phyloP scores from a whole-genome alignment of 345 rosid species.

The Aethionema arabicum region DNA sequence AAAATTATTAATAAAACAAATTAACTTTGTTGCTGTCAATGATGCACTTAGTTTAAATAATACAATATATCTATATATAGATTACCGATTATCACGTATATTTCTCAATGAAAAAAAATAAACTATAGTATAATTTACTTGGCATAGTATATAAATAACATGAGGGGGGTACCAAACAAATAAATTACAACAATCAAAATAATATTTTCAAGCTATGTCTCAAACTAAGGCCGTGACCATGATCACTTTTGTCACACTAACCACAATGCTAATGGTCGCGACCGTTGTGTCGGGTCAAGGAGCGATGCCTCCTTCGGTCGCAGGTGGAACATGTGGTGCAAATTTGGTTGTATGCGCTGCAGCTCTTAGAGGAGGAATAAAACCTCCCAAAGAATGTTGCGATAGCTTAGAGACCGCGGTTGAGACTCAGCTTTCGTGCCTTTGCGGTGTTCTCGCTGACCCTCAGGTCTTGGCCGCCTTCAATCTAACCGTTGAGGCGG shows the following conservation, averaged over 20 bases:
- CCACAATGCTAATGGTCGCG: background rate
- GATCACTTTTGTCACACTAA: background rate
- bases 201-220: slow-evolving; percentile 1
- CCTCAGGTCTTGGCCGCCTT: slow-evolving; percentile 9
- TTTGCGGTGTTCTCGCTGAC: slow-evolving; percentile 6
- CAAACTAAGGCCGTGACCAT: background rate
- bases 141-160: no score
- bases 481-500: slow-evolving; percentile 15
- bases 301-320: slow-evolving; percentile 1
- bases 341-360: slow-evolving; percentile 15
- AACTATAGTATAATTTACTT: no score
- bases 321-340: slow-evolving; percentile 4
- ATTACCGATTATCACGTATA: no score
- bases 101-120: no score
- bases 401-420: slow-evolving; percentile 9
- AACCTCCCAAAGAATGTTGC: slow-evolving; percentile 12
- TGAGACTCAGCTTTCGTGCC: slow-evolving; percentile 10
- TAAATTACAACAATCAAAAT: no score
- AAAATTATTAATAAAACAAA: no score
- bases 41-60: no score
- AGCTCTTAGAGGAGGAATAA: slow-evolving; percentile 1
- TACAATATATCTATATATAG: no score
- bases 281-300: slow-evolving; percentile 14
- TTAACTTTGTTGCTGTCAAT: no score
- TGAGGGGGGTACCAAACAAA: no score